Base-by-base conservation (phyloP, 2,329 filamentous ascomycete genomes). In the Microdochium nivale region DNA sequence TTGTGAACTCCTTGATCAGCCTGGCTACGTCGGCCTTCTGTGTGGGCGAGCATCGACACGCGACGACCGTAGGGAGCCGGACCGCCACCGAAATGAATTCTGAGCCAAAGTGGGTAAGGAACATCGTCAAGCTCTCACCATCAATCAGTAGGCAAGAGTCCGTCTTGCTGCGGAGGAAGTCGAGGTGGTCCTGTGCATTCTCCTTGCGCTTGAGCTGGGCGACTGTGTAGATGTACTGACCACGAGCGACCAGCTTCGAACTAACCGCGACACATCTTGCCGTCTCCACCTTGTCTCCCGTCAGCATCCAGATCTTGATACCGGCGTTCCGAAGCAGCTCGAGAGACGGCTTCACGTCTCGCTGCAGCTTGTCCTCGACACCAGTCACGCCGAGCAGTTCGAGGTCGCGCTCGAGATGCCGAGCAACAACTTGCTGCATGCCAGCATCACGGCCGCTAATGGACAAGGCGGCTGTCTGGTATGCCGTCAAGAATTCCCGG, bases 301-400 rank as follows among this genome's bases (percentile, higher is more conserved):
- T 99, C 65, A 99, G 76, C 94, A 99, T 99, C 94, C 94, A 99
- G 49, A 99, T 97, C 69, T 97, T 97, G 71, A 99, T 94, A 25
- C 94, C 94, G 0, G 94, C 94, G 62, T 99, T 99, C 58, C 94
- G 88, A 50, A 99, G 80, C 4, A 99, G 81, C 68, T 99, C 95
- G 5, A 99, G 77, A 0, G 90, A 96, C 1, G 92, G 88, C 67
- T 97, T 99, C 63, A 99, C 94, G 62, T 97, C 90, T 56, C 85
- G 86, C 66, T 99, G 94, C 13, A 99, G 80, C 65, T 95, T 96
- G 70, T 99, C 94, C 68, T 99, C 95, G 0, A 99, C 94, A 56
- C 94, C 94, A 1, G 94, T 99, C 13, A 99, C 91, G n/a, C 94
- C 94, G 1, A 97, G 79, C 5, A 99, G 81, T 65, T 99, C 94